phyloP scores from a whole-genome alignment of 352 stramenopile species.

The Globisporangium uncinulatum region DNA sequence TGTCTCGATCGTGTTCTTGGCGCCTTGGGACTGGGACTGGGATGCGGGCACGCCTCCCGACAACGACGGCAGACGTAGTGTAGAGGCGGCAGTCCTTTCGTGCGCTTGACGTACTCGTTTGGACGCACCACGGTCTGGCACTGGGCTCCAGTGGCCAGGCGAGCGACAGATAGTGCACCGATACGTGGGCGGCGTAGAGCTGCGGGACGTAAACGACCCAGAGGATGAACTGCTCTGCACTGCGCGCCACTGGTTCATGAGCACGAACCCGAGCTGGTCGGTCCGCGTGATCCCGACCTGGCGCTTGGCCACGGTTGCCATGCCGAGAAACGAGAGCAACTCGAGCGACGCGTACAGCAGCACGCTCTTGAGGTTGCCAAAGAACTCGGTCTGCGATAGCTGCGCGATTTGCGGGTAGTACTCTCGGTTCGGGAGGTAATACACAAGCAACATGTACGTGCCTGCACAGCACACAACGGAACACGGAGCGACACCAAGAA shows the following conservation, averaged over 20 bases:
- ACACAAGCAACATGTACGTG: slow-evolving; percentile 24
- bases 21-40: too few relatives aligned
- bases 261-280: slow-evolving; percentile 33
- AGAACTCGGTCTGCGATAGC: slow-evolving; percentile 8
- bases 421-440: slow-evolving; percentile 23
- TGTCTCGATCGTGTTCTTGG: too few relatives aligned
- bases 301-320: slow-evolving; percentile 16
- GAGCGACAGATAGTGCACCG: neutral
- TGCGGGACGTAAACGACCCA: slow-evolving; percentile 39
- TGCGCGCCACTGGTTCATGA: slow-evolving; percentile 24
- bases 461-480: slow-evolving; percentile 14
- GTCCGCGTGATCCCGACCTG: slow-evolving; percentile 23
- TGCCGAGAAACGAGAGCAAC: slow-evolving; percentile 11
- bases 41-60: too few relatives aligned
- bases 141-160: neutral
- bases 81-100: neutral
- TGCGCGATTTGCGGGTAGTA: slow-evolving; percentile 28
- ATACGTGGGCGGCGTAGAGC: neutral
- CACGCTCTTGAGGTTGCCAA: slow-evolving; percentile 23
- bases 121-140: too few relatives aligned
- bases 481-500: neutral
- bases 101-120: too few relatives aligned
- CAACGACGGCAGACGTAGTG: neutral
- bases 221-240: slow-evolving; percentile 36
- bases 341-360: slow-evolving; percentile 18